A percentile compares a stretch with the other conserved stretches of the same genome.
phyloP scores from a whole-genome alignment of 148 eudicot genomes.

The Diospyros kaki region DNA sequence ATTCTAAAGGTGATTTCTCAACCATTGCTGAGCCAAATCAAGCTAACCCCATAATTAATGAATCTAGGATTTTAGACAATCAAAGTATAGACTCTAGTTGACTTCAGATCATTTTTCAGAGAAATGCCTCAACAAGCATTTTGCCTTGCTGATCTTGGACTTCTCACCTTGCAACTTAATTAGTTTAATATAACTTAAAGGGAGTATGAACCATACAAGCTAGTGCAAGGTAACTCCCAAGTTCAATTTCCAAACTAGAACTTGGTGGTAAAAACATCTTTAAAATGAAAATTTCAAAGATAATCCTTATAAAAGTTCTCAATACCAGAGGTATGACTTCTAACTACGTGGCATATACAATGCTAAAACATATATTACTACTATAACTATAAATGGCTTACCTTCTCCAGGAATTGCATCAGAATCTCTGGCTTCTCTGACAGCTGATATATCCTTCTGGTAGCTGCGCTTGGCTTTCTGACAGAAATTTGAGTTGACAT shows the following conservation, averaged over 20 bases:
- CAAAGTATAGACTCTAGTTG: background rate
- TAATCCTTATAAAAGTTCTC: conserved; percentile 1
- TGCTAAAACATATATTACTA: background rate
- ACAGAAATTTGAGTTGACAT: conserved; percentile 1
- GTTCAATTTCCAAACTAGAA: conserved; percentile 8
- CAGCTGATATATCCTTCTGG: conserved; percentile 72
- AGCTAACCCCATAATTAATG: background rate
- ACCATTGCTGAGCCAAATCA: background rate
- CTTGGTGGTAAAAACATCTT: conserved; percentile 13
- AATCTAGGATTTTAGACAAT: conserved; percentile 8
- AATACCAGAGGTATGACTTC: background rate
- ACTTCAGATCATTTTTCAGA: background rate
- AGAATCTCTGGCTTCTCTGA: conserved; percentile 51
- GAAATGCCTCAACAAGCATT: conserved; percentile 1
- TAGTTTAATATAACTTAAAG: conserved; percentile 4
- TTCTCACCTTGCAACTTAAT: background rate
- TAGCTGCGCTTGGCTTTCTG: conserved; percentile 95
- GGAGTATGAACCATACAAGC: conserved; percentile 6
- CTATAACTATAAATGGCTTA: background rate
- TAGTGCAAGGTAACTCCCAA: background rate
- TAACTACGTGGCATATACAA: background rate
- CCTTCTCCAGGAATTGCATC: conserved; percentile 36
- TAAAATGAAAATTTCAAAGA: conserved; percentile 5
- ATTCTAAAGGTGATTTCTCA: too few species aligned
- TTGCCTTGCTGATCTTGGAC: background rate